These are phyloP conservation scores for Gastrolobium villosum DNA, from an alignment of 306 rosid genomes.

Conservation along the genomic window DNA sequence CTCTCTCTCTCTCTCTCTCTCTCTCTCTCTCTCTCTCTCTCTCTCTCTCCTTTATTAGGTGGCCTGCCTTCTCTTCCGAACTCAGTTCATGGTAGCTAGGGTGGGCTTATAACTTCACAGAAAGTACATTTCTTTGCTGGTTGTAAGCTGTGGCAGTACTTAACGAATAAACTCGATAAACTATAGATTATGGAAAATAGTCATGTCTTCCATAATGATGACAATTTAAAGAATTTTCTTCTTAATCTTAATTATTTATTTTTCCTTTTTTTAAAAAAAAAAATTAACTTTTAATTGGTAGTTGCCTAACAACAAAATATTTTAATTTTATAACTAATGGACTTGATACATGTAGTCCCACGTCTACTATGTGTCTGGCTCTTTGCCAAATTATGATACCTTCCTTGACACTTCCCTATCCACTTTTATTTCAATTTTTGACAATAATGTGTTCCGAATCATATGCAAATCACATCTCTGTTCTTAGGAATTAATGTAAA, in stretches of 20 bases:
- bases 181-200: too few species aligned
- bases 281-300: not conserved
- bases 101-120: too few species aligned
- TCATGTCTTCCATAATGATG: too few species aligned
- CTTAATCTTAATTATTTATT: too few species aligned
- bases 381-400: not conserved
- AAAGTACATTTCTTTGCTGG: too few species aligned
- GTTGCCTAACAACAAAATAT: not conserved
- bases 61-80: not conserved
- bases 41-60: not conserved
- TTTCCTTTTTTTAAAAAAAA: too few species aligned
- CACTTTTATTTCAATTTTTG: not conserved
- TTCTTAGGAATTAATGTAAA: not conserved
- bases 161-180: too few species aligned
- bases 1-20: too few species aligned
- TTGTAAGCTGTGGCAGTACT: too few species aligned
- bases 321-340: not conserved
- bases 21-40: too few species aligned
- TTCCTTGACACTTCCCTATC: not conserved
- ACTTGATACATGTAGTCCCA: slow-evolving; percentile 19
- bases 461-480: not conserved
- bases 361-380: not conserved
- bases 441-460: slow-evolving; percentile 13
- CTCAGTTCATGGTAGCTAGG: too few species aligned
- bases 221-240: too few species aligned